Percentiles rank a stretch among this genome's conserved stretches.
These are phyloP conservation scores for Aureobasidium sp. DNA, from an alignment of 2,329 filamentous ascomycete species.

Conservation along the genomic window DNA sequence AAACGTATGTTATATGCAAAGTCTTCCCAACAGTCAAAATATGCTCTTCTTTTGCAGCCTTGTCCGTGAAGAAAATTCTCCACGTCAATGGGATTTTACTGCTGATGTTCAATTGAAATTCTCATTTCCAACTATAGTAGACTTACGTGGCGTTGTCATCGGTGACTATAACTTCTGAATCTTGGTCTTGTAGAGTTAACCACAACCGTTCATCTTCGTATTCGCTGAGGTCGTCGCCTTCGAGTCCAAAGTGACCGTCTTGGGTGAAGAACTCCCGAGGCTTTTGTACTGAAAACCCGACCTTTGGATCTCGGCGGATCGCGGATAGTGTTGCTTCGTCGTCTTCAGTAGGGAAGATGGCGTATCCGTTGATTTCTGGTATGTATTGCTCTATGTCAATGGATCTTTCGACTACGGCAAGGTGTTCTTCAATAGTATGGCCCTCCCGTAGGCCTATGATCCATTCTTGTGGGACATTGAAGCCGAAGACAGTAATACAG, in stretches of 20 bases:
- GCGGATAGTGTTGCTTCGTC: not conserved
- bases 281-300: not conserved
- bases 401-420: not conserved
- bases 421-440: not conserved
- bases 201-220: not conserved
- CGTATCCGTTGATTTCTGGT: not conserved
- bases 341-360: not conserved
- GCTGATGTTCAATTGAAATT: not conserved
- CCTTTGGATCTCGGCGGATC: not conserved
- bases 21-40: not conserved
- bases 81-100: not conserved
- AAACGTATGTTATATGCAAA: no score
- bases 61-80: not conserved
- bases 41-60: not conserved
- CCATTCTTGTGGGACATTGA: not conserved
- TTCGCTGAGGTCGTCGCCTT: not conserved
- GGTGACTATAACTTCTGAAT: not conserved
- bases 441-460: not conserved
- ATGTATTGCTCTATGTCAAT: not conserved
- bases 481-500: not conserved
- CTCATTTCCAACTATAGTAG: no score
- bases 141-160: not conserved
- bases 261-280: not conserved
- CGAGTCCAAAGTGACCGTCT: not conserved
- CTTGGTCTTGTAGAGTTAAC: not conserved